Evolutionary conservation across 306 rosid genomes (phyloP).

Genomic region (Senna tora): DNA sequence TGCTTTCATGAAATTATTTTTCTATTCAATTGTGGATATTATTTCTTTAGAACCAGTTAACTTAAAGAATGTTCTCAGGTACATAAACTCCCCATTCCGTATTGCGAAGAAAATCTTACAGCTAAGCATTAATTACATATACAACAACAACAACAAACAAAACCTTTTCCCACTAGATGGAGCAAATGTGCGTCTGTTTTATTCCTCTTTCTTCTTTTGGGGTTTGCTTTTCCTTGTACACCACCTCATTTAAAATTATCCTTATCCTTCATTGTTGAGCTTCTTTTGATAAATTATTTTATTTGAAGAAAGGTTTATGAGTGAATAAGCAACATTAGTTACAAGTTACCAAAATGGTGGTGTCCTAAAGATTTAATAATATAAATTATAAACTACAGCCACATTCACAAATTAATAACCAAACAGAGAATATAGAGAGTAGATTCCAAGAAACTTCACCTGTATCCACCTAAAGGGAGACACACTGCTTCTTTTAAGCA

Average conservation of each 20-base stretch:
- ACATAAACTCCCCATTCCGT: background rate
- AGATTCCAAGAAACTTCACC: constrained; percentile 57
- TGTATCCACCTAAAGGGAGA: constrained; percentile 98
- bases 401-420: constrained; percentile 11
- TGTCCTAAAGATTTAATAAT: background rate
- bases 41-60: constrained; percentile 19
- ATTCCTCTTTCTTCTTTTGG: background rate
- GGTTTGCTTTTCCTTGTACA: background rate
- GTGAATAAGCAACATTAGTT: background rate
- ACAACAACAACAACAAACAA: no score
- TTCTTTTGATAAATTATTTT: constrained; percentile 3
- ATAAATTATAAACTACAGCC: constrained; percentile 21
- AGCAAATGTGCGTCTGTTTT: background rate
- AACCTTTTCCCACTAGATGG: background rate
- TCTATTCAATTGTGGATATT: background rate
- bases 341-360: background rate
- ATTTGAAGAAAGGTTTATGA: background rate
- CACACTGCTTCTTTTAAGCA: constrained; percentile 78
- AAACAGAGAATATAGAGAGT: constrained; percentile 26
- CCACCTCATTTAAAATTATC: background rate
- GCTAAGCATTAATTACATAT: constrained; percentile 13
- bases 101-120: constrained; percentile 9
- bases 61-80: constrained; percentile 27
- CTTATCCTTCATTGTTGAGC: background rate
- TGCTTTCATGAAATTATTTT: constrained; percentile 26